Evolutionary conservation across 176 grass and related monocot genomes (phyloP).

Genomic region (Olyra latifolia): DNA sequence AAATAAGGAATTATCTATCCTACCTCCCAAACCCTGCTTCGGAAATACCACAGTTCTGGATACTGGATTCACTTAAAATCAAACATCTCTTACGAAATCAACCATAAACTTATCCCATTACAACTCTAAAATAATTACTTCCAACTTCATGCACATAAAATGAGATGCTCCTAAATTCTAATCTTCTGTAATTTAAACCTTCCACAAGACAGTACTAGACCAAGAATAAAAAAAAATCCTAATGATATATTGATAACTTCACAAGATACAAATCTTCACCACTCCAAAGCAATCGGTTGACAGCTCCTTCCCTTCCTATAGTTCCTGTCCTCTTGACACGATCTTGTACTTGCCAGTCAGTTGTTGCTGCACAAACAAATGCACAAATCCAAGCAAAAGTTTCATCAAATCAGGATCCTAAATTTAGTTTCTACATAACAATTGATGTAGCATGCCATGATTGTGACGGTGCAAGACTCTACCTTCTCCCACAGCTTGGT

Average conservation of each 20-base stretch:
- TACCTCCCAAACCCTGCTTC: neutral
- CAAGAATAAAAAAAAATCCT: neutral
- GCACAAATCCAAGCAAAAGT: neutral
- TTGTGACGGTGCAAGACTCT: neutral
- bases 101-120: neutral
- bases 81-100: too few relatives aligned
- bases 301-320: neutral
- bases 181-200: neutral
- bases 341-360: constrained; percentile 88
- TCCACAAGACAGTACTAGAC: neutral
- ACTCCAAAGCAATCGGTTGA: neutral
- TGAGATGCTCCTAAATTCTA: neutral
- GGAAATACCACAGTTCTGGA: too few relatives aligned
- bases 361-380: constrained; percentile 79
- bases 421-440: neutral
- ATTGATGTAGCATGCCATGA: neutral
- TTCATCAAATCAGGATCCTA: neutral
- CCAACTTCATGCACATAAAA: constrained; percentile 2
- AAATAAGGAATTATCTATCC: too few relatives aligned
- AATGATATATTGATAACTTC: neutral
- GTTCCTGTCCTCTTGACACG: constrained; percentile 57
- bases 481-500: constrained; percentile 89
- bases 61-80: neutral
- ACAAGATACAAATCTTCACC: neutral
- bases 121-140: neutral